Evolutionary conservation across 2,329 filamentous ascomycete species (phyloP).

Genomic region (Aureobasidium sp.): DNA sequence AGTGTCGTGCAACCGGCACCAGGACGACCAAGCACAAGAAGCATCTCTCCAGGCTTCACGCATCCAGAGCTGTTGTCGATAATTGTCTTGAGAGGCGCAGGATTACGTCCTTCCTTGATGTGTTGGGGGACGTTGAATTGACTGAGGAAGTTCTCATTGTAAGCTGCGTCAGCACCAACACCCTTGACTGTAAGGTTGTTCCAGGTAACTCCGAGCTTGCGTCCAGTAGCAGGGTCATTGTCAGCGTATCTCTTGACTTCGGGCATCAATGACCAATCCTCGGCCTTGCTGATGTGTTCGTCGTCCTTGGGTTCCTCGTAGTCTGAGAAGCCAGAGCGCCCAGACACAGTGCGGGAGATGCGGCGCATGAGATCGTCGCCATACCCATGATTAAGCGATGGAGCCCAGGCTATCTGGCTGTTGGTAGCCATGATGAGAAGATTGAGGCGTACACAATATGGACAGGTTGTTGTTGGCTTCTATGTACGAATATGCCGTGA

Average conservation of each 20-base stretch:
- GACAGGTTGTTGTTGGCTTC: not conserved
- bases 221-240: constrained; percentile 38
- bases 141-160: constrained; percentile 52
- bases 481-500: not conserved
- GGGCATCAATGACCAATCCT: constrained; percentile 43
- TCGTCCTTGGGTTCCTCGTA: constrained; percentile 11
- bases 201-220: constrained; percentile 57
- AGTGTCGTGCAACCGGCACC: constrained; percentile 61
- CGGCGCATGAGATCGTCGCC: constrained; percentile 7
- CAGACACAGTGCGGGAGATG: constrained; percentile 9
- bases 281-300: constrained; percentile 24
- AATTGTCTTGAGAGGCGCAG: constrained; percentile 52
- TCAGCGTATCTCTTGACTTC: constrained; percentile 37
- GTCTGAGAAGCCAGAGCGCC: not conserved
- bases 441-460: not conserved
- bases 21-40: constrained; percentile 32
- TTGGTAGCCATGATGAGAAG: constrained; percentile 5
- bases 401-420: not conserved
- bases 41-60: constrained; percentile 51
- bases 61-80: constrained; percentile 53
- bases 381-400: not conserved
- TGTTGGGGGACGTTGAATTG: constrained; percentile 42
- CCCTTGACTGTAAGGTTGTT: constrained; percentile 55
- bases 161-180: constrained; percentile 50
- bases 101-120: constrained; percentile 34